Evolutionary conservation across 768 basidiomycete genomes (phyloP), one percentile per base, ranked within the genome.

Genomic region (Rhizopogon vinicolor): DNA sequence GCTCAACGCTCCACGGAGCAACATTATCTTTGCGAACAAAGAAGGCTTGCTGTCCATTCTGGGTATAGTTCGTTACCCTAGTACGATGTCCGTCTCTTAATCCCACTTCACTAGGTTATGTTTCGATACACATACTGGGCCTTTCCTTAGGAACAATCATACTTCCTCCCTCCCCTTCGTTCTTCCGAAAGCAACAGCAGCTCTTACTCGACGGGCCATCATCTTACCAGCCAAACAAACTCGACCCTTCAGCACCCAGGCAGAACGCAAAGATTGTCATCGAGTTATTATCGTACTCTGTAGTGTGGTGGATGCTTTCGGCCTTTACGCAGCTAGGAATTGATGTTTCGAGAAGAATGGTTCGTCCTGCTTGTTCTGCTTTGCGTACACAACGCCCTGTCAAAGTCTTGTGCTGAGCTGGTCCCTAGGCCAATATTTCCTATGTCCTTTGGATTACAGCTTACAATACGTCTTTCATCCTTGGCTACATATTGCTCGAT

Each of bases 361-460:
- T 87, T 37, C n/a, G 82, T 76, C 18, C 13, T n/a, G 19, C 35
- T 56, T 45, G 41, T 28, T 31, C 35, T 46, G 25, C 19, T 52
- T n/a, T 19, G 14, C 33, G 14, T 14, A 16, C 14, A 22, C 3
- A 19, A 16, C 13, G 22, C 35, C 18, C 3, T 22, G 18, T 48
- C 13, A 35, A 14, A 14, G 14, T 10, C 8, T 1, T 37, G 19
- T 16, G 35, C 35, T 49, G 35, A 49, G 8, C 22, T 37, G 2
- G 10, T 37, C 16, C 5, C 2, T 61, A 95, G 94, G 91, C 87
- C 44, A 98, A 98, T 64, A 62, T 93, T 31, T 79, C 89, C 4
- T 98, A 99, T 69, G 84, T 94, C 37, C 69, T 93, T 16, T 98
- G 95, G 93, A 80, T 89, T 7, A 80, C 83, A 1, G 93, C 91